These are phyloP conservation scores for Penstemon barbatus DNA, from an alignment of 257 asterid species.

Conservation along the genomic window DNA sequence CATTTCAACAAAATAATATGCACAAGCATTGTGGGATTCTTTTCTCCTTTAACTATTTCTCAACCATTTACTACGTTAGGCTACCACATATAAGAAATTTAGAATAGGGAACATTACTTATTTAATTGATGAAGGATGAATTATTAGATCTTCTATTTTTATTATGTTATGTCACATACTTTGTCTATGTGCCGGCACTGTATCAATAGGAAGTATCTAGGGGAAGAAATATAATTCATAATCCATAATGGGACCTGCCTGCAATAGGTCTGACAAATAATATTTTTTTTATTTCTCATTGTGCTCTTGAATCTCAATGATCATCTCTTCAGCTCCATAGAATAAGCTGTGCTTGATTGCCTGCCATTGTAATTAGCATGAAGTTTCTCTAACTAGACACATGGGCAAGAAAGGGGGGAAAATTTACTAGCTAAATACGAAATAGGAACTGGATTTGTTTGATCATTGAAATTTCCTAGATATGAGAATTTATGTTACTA, in stretches of 20 bases:
- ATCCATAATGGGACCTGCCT: neutral
- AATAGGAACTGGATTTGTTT: too few relatives aligned
- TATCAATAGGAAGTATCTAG: conserved; percentile 9
- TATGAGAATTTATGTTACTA: neutral
- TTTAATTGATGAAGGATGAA: neutral
- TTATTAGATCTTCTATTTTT: neutral
- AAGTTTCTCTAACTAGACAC: too few relatives aligned
- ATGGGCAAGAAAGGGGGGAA: too few relatives aligned
- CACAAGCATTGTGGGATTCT: neutral
- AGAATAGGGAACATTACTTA: neutral
- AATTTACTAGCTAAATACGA: neutral
- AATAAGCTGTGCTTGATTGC: neutral
- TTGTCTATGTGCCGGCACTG: neutral
- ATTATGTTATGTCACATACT: neutral
- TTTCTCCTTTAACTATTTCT: neutral
- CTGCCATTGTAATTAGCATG: too few relatives aligned
- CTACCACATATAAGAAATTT: neutral
- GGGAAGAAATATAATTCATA: neutral
- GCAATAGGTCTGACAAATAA: neutral
- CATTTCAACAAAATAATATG: conserved; percentile 18
- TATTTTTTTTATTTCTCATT: neutral
- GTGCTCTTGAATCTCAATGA: neutral
- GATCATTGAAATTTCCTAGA: neutral
- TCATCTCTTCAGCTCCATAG: neutral
- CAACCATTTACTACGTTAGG: neutral